Conservation (phyloP, 176 grass and related monocot species). For the Musa acuminata region DNA sequence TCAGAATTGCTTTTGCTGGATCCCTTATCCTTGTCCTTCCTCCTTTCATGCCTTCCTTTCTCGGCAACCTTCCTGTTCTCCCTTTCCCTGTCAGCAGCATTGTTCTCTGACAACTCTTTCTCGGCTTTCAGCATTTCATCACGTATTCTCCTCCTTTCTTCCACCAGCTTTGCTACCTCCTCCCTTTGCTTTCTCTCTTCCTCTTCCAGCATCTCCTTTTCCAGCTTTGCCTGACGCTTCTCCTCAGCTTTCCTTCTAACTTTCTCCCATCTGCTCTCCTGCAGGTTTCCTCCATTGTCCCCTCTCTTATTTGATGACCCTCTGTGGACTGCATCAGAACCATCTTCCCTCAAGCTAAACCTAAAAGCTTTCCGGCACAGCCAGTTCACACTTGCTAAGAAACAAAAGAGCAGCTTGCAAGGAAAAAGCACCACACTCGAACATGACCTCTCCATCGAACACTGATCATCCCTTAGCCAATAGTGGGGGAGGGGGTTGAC, state of each 20-base stretch:
- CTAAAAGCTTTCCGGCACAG: conserved; percentile 53
- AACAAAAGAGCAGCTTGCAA: conserved; percentile 28
- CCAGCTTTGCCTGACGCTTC: conserved; percentile 63
- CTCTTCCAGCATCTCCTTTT: conserved; percentile 90
- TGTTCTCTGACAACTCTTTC: conserved; percentile 43
- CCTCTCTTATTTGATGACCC: conserved; percentile 39
- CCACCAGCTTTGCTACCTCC: conserved; percentile 72
- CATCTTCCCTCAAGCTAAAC: conserved; percentile 29
- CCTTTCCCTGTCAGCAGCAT: conserved; percentile 60
- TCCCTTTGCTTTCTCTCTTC: conserved; percentile 91
- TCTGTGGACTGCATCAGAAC: conserved; percentile 24
- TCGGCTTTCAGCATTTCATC: conserved; percentile 80
- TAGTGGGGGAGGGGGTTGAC: conserved; percentile 13
- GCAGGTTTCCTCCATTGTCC: conserved; percentile 48
- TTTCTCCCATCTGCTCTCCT: conserved; percentile 65
- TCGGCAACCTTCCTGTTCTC: conserved; percentile 56
- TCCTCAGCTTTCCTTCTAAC: conserved; percentile 83
- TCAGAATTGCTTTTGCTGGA: conserved; percentile 93
- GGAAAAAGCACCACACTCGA: conserved; percentile 28
- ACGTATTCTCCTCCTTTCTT: conserved; percentile 78
- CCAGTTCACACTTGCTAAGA: conserved; percentile 34
- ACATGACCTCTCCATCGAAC: conserved; percentile 28
- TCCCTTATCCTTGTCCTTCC: conserved; percentile 66
- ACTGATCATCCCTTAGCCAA: conserved; percentile 37
- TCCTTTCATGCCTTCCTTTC: conserved; percentile 49